These are phyloP conservation scores for Davidsoniella virescens DNA, from an alignment of 2,329 filamentous ascomycete genomes.

Conservation along the genomic window DNA sequence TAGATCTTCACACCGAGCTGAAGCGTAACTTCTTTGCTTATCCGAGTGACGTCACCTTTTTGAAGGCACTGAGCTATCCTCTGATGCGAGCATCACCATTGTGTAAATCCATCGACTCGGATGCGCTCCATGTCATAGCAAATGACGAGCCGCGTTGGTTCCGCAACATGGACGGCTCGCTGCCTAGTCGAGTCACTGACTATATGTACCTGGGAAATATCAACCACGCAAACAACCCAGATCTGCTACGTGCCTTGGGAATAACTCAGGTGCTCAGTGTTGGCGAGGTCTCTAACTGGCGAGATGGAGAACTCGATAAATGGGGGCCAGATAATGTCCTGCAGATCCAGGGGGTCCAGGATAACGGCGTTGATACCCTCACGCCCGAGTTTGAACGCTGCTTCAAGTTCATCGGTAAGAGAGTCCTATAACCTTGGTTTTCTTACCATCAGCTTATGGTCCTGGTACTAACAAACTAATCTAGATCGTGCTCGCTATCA, in stretches of 20 bases:
- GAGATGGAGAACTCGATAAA: slow-evolving; percentile 46
- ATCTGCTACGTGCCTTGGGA: slow-evolving; percentile 60
- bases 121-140: slow-evolving; percentile 18
- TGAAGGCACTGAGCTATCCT: slow-evolving; percentile 61
- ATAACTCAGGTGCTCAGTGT: slow-evolving; percentile 83
- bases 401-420: slow-evolving; percentile 78
- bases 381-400: slow-evolving; percentile 74
- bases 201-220: slow-evolving; percentile 97
- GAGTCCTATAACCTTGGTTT: neutral
- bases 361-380: slow-evolving; percentile 89
- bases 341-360: slow-evolving; percentile 72
- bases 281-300: slow-evolving; percentile 76
- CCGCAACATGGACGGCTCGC: slow-evolving; percentile 66
- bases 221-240: slow-evolving; percentile 83
- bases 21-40: slow-evolving; percentile 94
- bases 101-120: slow-evolving; percentile 16
- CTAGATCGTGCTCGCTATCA: slow-evolving; percentile 62
- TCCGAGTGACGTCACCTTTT: slow-evolving; percentile 67
- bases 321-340: slow-evolving; percentile 72
- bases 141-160: slow-evolving; percentile 64
- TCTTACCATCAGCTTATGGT: neutral
- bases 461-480: neutral
- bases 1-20: slow-evolving; percentile 64
- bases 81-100: slow-evolving; percentile 56
- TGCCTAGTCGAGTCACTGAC: slow-evolving; percentile 74